These are phyloP conservation scores for Schizonepeta tenuifolia DNA, from an alignment of 257 asterid genomes.

Conservation along the genomic window DNA sequence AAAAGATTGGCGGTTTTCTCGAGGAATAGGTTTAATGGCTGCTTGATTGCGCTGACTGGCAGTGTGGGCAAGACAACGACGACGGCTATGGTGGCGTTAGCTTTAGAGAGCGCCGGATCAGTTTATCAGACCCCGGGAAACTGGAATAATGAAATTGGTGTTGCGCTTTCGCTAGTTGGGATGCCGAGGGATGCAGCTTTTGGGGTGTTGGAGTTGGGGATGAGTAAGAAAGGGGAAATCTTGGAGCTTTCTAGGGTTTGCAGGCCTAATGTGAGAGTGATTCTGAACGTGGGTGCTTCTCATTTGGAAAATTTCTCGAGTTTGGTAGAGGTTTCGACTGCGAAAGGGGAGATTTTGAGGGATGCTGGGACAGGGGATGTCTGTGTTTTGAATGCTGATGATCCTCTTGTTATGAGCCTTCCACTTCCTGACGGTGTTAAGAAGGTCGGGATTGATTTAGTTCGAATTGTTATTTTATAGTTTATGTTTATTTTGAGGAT, in stretches of 20 bases:
- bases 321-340: constrained; percentile 40
- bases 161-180: constrained; percentile 41
- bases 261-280: constrained; percentile 41
- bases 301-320: constrained; percentile 42
- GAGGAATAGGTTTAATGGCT: constrained; percentile 36
- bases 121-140: constrained; percentile 39
- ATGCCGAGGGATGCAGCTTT: constrained; percentile 33
- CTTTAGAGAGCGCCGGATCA: constrained; percentile 33
- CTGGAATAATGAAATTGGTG: constrained; percentile 42
- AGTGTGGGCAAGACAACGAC: constrained; percentile 48
- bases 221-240: constrained; percentile 43
- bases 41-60: constrained; percentile 42
- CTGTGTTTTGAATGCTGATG: constrained; percentile 48
- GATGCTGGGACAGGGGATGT: constrained; percentile 40
- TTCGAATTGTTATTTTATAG: not conserved
- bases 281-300: constrained; percentile 43
- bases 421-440: constrained; percentile 38
- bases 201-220: constrained; percentile 46
- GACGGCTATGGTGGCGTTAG: constrained; percentile 35
- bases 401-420: constrained; percentile 42
- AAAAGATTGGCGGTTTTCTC: constrained; percentile 29
- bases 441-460: constrained; percentile 28
- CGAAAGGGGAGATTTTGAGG: constrained; percentile 45
- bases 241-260: constrained; percentile 41
- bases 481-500: not conserved